Percentiles rank a stretch among this genome's conserved stretches.
Conservation (phyloP, 2,329 filamentous ascomycete genomes). For the Chrysoporthe deuterocubensis region DNA sequence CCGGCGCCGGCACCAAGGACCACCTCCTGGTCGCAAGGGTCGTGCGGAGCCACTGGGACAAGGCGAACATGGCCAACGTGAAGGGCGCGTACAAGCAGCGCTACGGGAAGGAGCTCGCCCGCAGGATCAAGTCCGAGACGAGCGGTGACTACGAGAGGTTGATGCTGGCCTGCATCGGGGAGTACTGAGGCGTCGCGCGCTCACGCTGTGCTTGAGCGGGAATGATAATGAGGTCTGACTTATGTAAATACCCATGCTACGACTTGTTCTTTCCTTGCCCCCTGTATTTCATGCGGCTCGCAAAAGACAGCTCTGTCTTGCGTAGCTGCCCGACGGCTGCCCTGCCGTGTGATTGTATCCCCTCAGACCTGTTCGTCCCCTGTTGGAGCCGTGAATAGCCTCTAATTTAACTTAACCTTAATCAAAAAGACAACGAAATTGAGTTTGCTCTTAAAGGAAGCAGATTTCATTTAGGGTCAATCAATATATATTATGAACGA, state of each 20-base stretch:
- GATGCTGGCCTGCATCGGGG: conserved; percentile 71
- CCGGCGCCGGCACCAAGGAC: conserved; percentile 86
- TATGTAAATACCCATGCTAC: conserved; percentile 12
- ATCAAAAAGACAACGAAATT: too few species aligned
- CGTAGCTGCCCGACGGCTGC: neutral
- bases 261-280: neutral
- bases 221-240: conserved; percentile 17
- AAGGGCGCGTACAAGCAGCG: conserved; percentile 76
- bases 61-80: conserved; percentile 72
- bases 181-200: conserved; percentile 31
- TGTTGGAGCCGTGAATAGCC: neutral
- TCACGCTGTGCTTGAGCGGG: neutral
- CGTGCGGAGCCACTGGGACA: conserved; percentile 83
- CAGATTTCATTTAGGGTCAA: too few species aligned
- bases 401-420: neutral
- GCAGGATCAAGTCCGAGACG: conserved; percentile 79
- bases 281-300: neutral
- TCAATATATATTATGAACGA: too few species aligned
- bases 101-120: conserved; percentile 69
- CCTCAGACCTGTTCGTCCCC: neutral
- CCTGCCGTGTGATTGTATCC: neutral
- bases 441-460: too few species aligned
- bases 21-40: conserved; percentile 76
- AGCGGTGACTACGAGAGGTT: conserved; percentile 80
- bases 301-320: neutral